phyloP scores from a whole-genome alignment of 75 land plant species.

The Sequoiadendron giganteum region DNA sequence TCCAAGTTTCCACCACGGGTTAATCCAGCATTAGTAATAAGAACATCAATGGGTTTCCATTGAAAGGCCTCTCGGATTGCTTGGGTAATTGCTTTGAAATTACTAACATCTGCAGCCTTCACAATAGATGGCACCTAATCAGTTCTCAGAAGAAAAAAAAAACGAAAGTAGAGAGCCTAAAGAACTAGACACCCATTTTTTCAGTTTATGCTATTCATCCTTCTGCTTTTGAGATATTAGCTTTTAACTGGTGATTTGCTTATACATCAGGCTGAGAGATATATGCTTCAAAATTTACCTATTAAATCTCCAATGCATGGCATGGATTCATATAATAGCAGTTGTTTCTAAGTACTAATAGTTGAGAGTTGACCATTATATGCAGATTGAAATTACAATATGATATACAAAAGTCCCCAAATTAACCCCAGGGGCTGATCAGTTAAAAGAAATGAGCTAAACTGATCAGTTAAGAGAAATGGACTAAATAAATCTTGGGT shows the following conservation, averaged over 20 bases:
- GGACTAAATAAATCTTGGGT: too few relatives aligned
- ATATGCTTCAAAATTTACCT: not conserved
- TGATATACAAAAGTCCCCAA: too few relatives aligned
- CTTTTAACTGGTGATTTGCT: not conserved
- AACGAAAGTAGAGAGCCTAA: not conserved
- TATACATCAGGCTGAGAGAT: not conserved
- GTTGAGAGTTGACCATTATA: too few relatives aligned
- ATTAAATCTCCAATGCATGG: not conserved
- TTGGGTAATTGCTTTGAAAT: conserved; percentile 6
- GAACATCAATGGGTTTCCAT: conserved; percentile 43
- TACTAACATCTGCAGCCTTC: conserved; percentile 27
- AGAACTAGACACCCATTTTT: not conserved
- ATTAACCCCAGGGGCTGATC: too few relatives aligned
- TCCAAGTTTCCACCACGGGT: conserved; percentile 38
- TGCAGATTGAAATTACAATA: too few relatives aligned
- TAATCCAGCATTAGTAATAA: conserved; percentile 38
- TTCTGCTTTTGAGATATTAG: not conserved
- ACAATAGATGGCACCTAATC: not conserved
- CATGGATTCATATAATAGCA: too few relatives aligned
- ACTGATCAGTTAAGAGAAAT: too few relatives aligned
- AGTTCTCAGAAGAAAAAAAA: not conserved
- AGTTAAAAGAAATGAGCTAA: too few relatives aligned
- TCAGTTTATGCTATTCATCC: not conserved
- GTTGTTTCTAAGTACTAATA: too few relatives aligned
- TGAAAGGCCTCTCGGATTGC: conserved; percentile 9